These are phyloP conservation scores for Seiridium unicorne DNA, from an alignment of 2,329 filamentous ascomycete species.

Conservation along the genomic window DNA sequence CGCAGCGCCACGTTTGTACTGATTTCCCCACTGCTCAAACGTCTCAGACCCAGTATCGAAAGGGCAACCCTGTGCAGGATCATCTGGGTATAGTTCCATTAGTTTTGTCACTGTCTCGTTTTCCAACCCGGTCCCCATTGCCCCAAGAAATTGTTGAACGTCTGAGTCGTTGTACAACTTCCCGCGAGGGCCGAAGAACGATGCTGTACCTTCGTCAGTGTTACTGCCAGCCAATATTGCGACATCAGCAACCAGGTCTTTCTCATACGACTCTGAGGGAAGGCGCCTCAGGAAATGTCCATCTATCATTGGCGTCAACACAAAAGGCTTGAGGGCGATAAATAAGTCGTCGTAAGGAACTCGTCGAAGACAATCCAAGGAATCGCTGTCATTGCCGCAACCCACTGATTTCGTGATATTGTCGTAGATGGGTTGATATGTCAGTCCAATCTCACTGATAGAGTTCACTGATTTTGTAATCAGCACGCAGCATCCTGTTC, in stretches of 20 bases:
- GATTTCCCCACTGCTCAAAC: not conserved
- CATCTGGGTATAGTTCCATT: not conserved
- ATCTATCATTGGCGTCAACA: not conserved
- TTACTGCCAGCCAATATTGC: not conserved
- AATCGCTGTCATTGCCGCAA: not conserved
- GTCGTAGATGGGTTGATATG: slow-evolving; percentile 1
- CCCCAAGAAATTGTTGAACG: not conserved
- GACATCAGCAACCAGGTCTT: not conserved
- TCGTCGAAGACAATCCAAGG: not conserved
- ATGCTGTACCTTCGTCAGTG: not conserved
- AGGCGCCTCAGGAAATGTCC: not conserved
- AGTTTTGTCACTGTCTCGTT: not conserved
- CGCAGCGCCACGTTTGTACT: not conserved
- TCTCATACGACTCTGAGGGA: not conserved
- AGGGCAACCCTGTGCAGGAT: not conserved
- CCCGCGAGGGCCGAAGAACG: not conserved
- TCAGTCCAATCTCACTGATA: not conserved
- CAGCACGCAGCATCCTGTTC: not conserved
- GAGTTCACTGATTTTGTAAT: not conserved
- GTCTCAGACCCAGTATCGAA: not conserved
- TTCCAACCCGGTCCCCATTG: not conserved
- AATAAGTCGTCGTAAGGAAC: not conserved
- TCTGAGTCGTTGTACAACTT: not conserved
- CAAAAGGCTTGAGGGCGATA: not conserved
- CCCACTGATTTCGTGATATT: not conserved